Conservation (phyloP, 2,329 filamentous ascomycete species). For the Fusarium sp. region DNA sequence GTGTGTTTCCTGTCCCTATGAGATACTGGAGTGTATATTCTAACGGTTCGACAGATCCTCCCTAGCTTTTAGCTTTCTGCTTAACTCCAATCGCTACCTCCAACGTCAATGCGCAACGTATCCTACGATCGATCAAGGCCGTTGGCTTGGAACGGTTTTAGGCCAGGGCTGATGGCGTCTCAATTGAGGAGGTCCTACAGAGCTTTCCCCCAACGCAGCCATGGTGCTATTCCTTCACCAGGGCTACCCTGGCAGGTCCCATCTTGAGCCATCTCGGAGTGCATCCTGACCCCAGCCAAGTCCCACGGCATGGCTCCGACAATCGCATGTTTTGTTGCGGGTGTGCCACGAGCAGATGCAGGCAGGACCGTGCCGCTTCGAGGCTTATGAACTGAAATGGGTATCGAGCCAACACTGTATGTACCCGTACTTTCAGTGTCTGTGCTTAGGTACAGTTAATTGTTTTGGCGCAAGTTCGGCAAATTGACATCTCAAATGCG, state of each 20-base stretch:
- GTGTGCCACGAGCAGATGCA: conserved; percentile 19
- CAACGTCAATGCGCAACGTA: neutral
- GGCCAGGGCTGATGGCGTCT: conserved; percentile 8
- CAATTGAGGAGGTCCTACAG: conserved; percentile 6
- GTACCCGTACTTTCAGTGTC: neutral
- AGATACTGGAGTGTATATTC: neutral
- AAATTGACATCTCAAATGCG: neutral
- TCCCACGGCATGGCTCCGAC: conserved; percentile 21
- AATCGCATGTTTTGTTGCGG: conserved; percentile 22
- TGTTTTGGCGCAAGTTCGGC: conserved; percentile 7
- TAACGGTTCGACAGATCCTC: conserved; percentile 7
- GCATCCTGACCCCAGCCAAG: conserved; percentile 31
- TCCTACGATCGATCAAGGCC: neutral
- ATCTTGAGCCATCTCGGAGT: conserved; percentile 35
- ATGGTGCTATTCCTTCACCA: conserved; percentile 20
- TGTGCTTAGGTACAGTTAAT: conserved; percentile 2
- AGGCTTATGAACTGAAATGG: conserved; percentile 27
- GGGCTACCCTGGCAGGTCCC: conserved; percentile 36
- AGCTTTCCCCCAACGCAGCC: conserved; percentile 7
- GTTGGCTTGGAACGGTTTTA: conserved; percentile 2
- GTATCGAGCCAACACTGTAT: conserved; percentile 21
- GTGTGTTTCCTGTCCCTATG: neutral
- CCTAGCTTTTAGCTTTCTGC: neutral
- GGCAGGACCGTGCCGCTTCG: conserved; percentile 23
- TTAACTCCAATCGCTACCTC: neutral